Percentiles rank a stretch among this genome's conserved stretches.
Conservation (phyloP, 495 filamentous ascomycete species). For the Bryoglossum gracile region DNA sequence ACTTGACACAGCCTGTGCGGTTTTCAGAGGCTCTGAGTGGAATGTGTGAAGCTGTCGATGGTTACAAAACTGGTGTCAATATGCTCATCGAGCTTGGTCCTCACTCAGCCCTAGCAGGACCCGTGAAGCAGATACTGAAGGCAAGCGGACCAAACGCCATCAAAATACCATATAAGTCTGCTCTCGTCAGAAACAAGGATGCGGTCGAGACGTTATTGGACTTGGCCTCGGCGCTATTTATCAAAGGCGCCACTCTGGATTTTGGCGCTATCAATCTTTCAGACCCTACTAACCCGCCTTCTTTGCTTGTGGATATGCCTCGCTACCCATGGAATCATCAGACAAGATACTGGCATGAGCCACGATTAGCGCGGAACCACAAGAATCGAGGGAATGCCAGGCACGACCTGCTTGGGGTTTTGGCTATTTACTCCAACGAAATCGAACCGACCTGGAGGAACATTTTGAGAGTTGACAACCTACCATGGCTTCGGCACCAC, state of each 20-base stretch:
- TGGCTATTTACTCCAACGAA: slow-evolving; percentile 25
- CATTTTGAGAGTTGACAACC: slow-evolving; percentile 24
- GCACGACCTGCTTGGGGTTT: slow-evolving; percentile 38
- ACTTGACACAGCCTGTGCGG: slow-evolving; percentile 44
- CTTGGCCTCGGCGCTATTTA: slow-evolving; percentile 30
- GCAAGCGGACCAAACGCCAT: slow-evolving; percentile 5
- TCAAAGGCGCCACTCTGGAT: slow-evolving; percentile 37
- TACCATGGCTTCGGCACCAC: slow-evolving; percentile 28
- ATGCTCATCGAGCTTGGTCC: slow-evolving; percentile 58
- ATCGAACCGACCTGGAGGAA: slow-evolving; percentile 36
- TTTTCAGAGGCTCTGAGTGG: slow-evolving; percentile 38
- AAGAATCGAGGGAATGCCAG: slow-evolving; percentile 30
- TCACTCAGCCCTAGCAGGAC: slow-evolving; percentile 55
- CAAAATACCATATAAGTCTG: slow-evolving; percentile 32
- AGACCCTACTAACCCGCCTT: slow-evolving; percentile 29
- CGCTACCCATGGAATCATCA: slow-evolving; percentile 35
- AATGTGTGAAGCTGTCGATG: slow-evolving; percentile 28
- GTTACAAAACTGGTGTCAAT: slow-evolving; percentile 18
- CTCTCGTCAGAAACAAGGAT: slow-evolving; percentile 37
- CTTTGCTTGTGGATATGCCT: slow-evolving; percentile 31
- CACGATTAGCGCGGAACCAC: slow-evolving; percentile 30
- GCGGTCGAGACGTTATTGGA: slow-evolving; percentile 43
- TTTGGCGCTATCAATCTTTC: slow-evolving; percentile 38
- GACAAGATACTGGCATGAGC: slow-evolving; percentile 34
- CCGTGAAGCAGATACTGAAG: slow-evolving; percentile 52